Percentiles rank a stretch among this genome's conserved stretches.
Evolutionary conservation across 23 red algal species (phyloP).

Genomic region (Porphyridium purpureum): DNA sequence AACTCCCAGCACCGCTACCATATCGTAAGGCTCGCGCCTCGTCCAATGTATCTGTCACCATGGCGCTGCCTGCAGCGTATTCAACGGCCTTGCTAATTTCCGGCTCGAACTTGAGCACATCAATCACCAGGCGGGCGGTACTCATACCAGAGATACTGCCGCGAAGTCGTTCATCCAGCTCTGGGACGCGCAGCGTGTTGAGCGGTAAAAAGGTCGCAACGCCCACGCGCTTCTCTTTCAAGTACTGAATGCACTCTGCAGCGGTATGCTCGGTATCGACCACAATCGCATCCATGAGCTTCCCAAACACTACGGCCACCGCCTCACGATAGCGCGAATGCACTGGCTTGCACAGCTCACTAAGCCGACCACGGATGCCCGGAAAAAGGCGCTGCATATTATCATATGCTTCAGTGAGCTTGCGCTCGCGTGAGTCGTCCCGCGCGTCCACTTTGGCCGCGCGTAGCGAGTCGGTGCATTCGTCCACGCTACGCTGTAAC

Average conservation of each 20-base stretch:
- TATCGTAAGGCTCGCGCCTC: constrained; percentile 64
- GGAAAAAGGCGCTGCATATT: constrained; percentile 77
- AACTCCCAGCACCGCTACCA: constrained; percentile 22
- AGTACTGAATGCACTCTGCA: constrained; percentile 71
- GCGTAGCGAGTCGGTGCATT: constrained; percentile 19
- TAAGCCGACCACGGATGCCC: constrained; percentile 67
- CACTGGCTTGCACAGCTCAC: constrained; percentile 68
- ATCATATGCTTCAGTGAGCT: constrained; percentile 38
- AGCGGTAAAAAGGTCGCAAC: constrained; percentile 81
- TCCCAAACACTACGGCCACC: constrained; percentile 69
- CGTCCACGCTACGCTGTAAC: constrained; percentile 1
- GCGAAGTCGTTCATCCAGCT: constrained; percentile 73
- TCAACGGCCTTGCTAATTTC: constrained; percentile 46
- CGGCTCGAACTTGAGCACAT: constrained; percentile 65
- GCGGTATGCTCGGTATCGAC: constrained; percentile 76
- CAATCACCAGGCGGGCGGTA: constrained; percentile 52
- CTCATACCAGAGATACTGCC: too few relatives aligned
- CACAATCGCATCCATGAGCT: constrained; percentile 78
- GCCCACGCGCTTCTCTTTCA: constrained; percentile 86
- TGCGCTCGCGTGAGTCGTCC: constrained; percentile 31
- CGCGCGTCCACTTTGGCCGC: constrained; percentile 40
- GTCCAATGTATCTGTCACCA: constrained; percentile 86
- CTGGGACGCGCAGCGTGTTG: constrained; percentile 39
- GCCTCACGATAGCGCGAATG: constrained; percentile 74
- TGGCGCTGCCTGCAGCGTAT: constrained; percentile 67